These are phyloP conservation scores for Scedosporium minutisporum DNA, from an alignment of 2,329 filamentous ascomycete genomes.

Conservation along the genomic window DNA sequence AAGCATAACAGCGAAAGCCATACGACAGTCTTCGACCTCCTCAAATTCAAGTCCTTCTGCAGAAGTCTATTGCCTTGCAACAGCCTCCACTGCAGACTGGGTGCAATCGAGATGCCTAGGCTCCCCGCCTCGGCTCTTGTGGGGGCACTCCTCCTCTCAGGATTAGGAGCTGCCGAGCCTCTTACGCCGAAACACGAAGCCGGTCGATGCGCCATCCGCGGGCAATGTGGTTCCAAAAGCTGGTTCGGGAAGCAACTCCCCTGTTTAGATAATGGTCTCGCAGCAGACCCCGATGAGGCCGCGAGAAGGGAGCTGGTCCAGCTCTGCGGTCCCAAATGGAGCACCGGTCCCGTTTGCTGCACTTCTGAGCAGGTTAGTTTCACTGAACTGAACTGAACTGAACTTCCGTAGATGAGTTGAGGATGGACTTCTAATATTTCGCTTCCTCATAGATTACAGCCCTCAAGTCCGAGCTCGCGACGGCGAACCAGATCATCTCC, in stretches of 20 bases:
- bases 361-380: conserved; percentile 59
- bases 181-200: conserved; percentile 63
- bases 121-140: conserved; percentile 20
- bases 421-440: conserved; percentile 3
- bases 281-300: conserved; percentile 61
- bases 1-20: too few species aligned
- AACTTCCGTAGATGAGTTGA: not conserved
- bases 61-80: too few species aligned
- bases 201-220: conserved; percentile 81
- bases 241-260: conserved; percentile 86
- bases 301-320: conserved; percentile 70
- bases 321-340: conserved; percentile 84
- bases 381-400: not conserved
- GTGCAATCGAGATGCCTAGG: not conserved
- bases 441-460: conserved; percentile 52
- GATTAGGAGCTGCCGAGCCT: conserved; percentile 13
- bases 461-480: conserved; percentile 74
- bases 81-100: not conserved
- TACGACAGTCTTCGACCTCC: too few species aligned
- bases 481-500: conserved; percentile 79
- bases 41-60: too few species aligned
- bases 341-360: conserved; percentile 76
- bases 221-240: conserved; percentile 82
- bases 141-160: conserved; percentile 4
- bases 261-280: conserved; percentile 82